Percentiles rank a stretch among this genome's conserved stretches.
phyloP scores from a whole-genome alignment of 257 asterid species.

The Ocimum tenuiflorum region DNA sequence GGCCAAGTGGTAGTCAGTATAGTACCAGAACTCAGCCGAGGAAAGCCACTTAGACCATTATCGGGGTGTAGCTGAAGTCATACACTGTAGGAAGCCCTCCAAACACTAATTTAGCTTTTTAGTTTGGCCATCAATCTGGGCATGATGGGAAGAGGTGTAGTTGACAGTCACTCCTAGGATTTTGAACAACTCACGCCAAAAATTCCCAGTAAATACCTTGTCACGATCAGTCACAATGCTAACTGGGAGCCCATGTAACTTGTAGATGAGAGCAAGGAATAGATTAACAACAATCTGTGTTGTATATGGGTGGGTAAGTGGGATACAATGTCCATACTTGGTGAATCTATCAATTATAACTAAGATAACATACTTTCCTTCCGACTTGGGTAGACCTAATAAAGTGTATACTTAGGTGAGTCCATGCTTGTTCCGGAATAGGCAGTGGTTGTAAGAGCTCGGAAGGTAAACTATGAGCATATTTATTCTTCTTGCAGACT shows the following conservation, averaged over 20 bases:
- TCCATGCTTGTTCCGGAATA: too few relatives aligned
- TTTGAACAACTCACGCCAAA: not conserved
- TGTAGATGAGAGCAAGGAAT: not conserved
- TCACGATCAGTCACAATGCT: not conserved
- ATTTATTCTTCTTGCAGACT: too few relatives aligned
- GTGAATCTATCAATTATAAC: not conserved
- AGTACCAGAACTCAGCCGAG: not conserved
- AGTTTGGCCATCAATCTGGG: not conserved
- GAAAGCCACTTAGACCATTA: not conserved
- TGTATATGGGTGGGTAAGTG: not conserved
- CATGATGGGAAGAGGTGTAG: not conserved
- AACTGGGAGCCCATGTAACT: not conserved
- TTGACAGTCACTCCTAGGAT: not conserved
- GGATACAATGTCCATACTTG: not conserved
- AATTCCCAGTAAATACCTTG: not conserved
- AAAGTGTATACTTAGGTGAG: too few relatives aligned
- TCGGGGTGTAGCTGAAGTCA: not conserved
- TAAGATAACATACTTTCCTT: too few relatives aligned
- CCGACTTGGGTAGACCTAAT: too few relatives aligned
- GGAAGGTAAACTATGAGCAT: too few relatives aligned
- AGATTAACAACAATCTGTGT: not conserved
- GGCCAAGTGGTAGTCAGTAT: too few relatives aligned
- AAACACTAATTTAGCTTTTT: not conserved
- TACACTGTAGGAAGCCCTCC: not conserved
- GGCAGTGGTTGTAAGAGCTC: too few relatives aligned